phyloP scores from a whole-genome alignment of 192 early-diverging fungal genomes.

The Gaertneriomyces sp. region DNA sequence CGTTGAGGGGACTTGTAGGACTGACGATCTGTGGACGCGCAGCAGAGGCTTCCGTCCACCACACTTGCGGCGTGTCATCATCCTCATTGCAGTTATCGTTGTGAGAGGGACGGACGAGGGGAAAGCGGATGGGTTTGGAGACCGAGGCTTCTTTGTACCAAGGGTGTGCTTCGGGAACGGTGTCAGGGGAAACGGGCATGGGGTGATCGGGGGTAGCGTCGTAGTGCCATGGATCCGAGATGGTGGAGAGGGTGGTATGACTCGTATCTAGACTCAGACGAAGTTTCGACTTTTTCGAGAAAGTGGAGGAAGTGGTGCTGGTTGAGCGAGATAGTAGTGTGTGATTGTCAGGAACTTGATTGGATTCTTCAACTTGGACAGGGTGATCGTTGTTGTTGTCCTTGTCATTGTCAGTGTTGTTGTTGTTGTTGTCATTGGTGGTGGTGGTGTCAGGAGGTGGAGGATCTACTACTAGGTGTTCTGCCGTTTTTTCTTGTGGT shows the following conservation, averaged over 20 bases:
- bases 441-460: too few relatives aligned
- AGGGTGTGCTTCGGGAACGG: conserved; percentile 10
- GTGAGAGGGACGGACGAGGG: not conserved
- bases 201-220: conserved; percentile 12
- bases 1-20: too few relatives aligned
- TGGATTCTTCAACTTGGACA: too few relatives aligned
- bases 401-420: not conserved
- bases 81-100: not conserved
- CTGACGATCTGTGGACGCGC: too few relatives aligned
- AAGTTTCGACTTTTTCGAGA: not conserved
- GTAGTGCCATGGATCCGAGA: conserved; percentile 17
- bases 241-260: conserved; percentile 5
- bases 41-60: too few relatives aligned
- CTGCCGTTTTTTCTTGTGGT: not conserved
- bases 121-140: not conserved
- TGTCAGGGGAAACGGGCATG: not conserved
- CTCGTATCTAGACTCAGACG: not conserved
- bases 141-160: conserved; percentile 2
- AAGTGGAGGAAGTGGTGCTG: too few relatives aligned
- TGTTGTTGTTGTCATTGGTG: too few relatives aligned
- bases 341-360: too few relatives aligned
- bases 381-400: not conserved
- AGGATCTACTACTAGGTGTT: not conserved
- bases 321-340: too few relatives aligned
- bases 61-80: too few relatives aligned